Base-by-base conservation (phyloP, 2,329 filamentous ascomycete species). In the Fusarium pseudoanthophilum region DNA sequence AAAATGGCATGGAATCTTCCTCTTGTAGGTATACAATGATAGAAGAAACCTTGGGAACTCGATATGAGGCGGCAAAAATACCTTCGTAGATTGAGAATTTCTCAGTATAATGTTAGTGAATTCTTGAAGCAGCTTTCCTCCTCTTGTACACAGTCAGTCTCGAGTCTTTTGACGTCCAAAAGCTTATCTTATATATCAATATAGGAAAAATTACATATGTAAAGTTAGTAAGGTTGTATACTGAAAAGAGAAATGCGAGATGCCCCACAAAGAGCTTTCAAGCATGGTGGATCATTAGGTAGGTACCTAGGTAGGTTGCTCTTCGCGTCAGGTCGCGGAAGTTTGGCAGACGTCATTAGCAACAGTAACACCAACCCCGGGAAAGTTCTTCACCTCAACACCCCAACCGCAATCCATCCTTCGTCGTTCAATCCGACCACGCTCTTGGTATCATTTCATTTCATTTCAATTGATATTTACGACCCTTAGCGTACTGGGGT, bases 271-370 rank as follows among this genome's bases (percentile, higher is more conserved):
- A 24, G 34, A 69, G 66, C 46, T 69, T 48, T 13, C 36, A 39
- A 59, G 51, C 21, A 28, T 28, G 24, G 51, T 55, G 51, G 51
- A 40, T 40, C 51, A 52, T 36, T 36, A 26, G 15, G 34, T 36
- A 34, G 30, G 30, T 51, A 30, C 11, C 7, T 30, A 30, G 30
- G 32, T 30, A 30, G 30, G 32, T 36, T 52, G 49, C 49, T 30
- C 36, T 69, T 62, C 58, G 58, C 59, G 46, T 55, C 49, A 52
- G n/a, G 49, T 52, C 67, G 72, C 57, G 58, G 65, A 73, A 71
- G 67, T 73, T 72, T 62, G 49, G 58, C 67, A 71, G 73, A 78
- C 77, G 74, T 78, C 75, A 78, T 72, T 64, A 49, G 64, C 37
- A 40, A 37, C 51, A 46, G 68, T 61, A 74, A 60, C 56, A 66